Base-by-base conservation (phyloP, 1,284 basidiomycete species). In the Cutaneotrichosporon cyanovorans region DNA sequence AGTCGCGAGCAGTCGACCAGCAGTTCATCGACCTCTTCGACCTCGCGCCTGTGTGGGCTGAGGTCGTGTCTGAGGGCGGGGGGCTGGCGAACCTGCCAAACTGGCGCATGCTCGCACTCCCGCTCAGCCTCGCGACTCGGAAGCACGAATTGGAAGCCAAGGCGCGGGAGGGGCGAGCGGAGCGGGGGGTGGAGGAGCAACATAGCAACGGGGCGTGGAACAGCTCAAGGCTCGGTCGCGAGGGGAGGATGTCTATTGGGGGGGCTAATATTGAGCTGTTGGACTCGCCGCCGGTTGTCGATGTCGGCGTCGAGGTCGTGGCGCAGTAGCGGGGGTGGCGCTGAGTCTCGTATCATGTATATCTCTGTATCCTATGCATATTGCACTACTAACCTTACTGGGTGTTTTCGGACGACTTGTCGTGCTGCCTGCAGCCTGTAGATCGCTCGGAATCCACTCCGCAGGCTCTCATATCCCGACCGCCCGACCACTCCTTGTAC, bases 1-100 rank as follows among this genome's bases (percentile, higher is more conserved):
- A 78, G 56, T 72, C 71, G 10, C 60, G 77, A 16, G 70, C 71
- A 11, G 75, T 77, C 58, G 77, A 79, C 56, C 74, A 78, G 51
- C 75, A 76, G 57, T 78, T 77, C 53, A 77, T 78, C 51, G 76
- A 78, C 57, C 63, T 76, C 4, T 77, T 73, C 51, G 62, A 68
- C 42, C 48, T 69, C 9, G 47, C 44, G 1, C 51, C 55, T 1
- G 69, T 71, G 0, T 71, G 67, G 67, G 57, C 57, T 15, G 56
- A 63, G 38, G 60, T 65, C 15, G 16, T 62, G 15, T 44, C 53
- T 1, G 21, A 37, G 21, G 60, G 63, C 19, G 61, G 62, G 4
- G 65, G 64, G 8, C 34, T 63, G 9, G 53, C 46, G n/a, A 64
- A 65, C 48, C 52, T 69, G 9, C 67, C 67, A 3, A 30, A 55